phyloP scores from a whole-genome alignment of 2,329 filamentous ascomycete genomes.

The Xylaria sp. region DNA sequence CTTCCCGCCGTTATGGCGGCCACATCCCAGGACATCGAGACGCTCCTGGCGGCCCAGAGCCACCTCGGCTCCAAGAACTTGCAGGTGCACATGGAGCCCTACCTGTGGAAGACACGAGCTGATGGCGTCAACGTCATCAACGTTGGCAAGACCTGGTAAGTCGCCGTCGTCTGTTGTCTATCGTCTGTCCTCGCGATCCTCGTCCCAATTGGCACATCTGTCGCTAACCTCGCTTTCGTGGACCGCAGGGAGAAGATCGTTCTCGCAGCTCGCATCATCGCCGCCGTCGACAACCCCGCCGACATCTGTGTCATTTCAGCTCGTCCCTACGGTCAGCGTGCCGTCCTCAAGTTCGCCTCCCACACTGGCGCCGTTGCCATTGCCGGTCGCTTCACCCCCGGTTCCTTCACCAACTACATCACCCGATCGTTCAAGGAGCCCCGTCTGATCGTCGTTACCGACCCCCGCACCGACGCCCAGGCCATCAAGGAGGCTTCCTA shows the following conservation, averaged over 20 bases:
- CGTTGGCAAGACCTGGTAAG: constrained; percentile 99
- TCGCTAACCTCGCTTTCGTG: constrained; percentile 26
- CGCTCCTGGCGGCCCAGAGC: constrained; percentile 95
- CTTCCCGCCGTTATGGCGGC: constrained; percentile 96
- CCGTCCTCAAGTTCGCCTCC: constrained; percentile 98
- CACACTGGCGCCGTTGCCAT: constrained; percentile 99
- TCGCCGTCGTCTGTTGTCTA: too few relatives aligned
- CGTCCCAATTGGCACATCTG: background rate
- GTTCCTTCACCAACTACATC: constrained; percentile 99
- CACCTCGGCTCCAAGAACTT: constrained; percentile 99
- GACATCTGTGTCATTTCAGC: constrained; percentile 99
- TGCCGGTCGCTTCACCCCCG: constrained; percentile 99
- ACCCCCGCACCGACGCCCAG: constrained; percentile 99
- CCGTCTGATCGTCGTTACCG: constrained; percentile 98
- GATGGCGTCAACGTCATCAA: constrained; percentile 99
- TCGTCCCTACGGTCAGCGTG: constrained; percentile 99
- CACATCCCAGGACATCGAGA: constrained; percentile 98
- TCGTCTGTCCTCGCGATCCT: constrained; percentile 50
- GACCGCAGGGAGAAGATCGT: constrained; percentile 97
- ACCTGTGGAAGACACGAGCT: constrained; percentile 99
- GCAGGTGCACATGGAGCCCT: constrained; percentile 99
- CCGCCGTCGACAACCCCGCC: constrained; percentile 98
- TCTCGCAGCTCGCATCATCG: constrained; percentile 97
- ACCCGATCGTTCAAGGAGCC: constrained; percentile 99
- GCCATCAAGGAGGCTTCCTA: constrained; percentile 99